Evolutionary conservation across 441 rosid genomes (phyloP).

Genomic region (Pelargonium australe): DNA sequence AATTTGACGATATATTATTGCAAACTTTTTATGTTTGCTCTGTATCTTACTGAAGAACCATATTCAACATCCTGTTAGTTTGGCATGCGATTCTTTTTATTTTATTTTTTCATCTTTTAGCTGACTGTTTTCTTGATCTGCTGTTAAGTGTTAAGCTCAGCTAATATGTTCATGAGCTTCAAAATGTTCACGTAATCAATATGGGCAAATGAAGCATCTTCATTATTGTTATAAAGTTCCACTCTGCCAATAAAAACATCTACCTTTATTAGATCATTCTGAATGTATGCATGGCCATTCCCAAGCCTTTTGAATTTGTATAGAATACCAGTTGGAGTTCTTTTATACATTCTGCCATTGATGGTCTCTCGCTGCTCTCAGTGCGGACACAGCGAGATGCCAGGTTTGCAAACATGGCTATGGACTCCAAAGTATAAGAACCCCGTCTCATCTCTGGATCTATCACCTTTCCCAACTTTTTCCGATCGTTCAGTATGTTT

Average conservation of each 20-base stretch:
- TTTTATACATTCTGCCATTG: constrained; percentile 68
- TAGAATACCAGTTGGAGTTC: constrained; percentile 67
- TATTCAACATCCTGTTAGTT: constrained; percentile 14
- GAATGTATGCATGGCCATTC: constrained; percentile 44
- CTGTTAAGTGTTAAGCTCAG: not conserved
- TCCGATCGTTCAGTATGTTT: constrained; percentile 63
- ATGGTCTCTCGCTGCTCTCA: constrained; percentile 74
- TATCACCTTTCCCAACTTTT: constrained; percentile 67
- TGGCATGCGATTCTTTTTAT: constrained; percentile 1
- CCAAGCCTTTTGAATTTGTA: constrained; percentile 67
- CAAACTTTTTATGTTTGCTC: constrained; percentile 1
- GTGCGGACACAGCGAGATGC: constrained; percentile 82
- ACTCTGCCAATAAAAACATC: constrained; percentile 17
- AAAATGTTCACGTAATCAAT: constrained; percentile 13
- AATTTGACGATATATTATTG: not conserved
- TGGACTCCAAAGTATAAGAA: constrained; percentile 69
- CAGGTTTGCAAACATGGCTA: constrained; percentile 81
- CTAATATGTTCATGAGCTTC: constrained; percentile 17
- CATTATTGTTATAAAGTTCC: constrained; percentile 26
- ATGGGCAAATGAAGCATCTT: constrained; percentile 23
- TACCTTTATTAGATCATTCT: constrained; percentile 39
- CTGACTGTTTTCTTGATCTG: constrained; percentile 6
- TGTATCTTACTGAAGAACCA: constrained; percentile 12
- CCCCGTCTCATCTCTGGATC: constrained; percentile 67
- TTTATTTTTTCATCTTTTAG: not conserved